phyloP scores from a whole-genome alignment of 2,329 filamentous ascomycete species.

The Diaporthe australafricana region DNA sequence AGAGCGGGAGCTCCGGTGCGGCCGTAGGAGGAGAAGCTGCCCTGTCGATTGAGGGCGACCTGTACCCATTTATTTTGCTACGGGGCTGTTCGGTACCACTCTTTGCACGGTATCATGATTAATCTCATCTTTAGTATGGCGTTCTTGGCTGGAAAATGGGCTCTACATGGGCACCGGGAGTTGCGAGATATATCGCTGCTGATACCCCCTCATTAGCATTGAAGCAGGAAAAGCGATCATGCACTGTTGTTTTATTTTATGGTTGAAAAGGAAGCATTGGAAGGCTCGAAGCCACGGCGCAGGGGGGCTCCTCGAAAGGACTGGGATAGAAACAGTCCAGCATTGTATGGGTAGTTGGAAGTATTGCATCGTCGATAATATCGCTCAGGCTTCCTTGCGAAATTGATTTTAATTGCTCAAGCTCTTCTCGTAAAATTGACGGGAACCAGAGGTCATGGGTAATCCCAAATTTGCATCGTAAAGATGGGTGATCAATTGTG shows the following conservation, averaged over 20 bases:
- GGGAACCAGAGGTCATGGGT: neutral
- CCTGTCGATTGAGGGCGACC: slow-evolving; percentile 40
- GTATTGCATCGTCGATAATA: slow-evolving; percentile 1
- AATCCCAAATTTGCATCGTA: neutral
- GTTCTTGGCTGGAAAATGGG: slow-evolving; percentile 28
- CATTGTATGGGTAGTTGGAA: neutral
- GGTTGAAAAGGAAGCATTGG: neutral
- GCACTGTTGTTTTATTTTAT: neutral
- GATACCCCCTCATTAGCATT: slow-evolving; percentile 30
- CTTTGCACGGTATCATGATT: neutral
- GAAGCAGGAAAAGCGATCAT: slow-evolving; percentile 17
- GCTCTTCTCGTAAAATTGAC: neutral
- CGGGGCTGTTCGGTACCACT: neutral
- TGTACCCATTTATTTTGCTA: neutral
- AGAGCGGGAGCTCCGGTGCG: slow-evolving; percentile 67
- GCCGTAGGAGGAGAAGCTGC: slow-evolving; percentile 60
- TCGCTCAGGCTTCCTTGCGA: slow-evolving; percentile 11
- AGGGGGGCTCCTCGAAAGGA: neutral
- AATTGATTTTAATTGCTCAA: neutral
- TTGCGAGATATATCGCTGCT: slow-evolving; percentile 10
- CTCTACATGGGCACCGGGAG: neutral
- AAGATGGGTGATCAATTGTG: neutral
- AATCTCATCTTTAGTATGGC: slow-evolving; percentile 21
- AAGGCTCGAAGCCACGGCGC: neutral
- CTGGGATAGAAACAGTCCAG: slow-evolving; percentile 3